Base-by-base conservation (phyloP, 2,329 filamentous ascomycete genomes). In the Pezicula rhizophila region DNA sequence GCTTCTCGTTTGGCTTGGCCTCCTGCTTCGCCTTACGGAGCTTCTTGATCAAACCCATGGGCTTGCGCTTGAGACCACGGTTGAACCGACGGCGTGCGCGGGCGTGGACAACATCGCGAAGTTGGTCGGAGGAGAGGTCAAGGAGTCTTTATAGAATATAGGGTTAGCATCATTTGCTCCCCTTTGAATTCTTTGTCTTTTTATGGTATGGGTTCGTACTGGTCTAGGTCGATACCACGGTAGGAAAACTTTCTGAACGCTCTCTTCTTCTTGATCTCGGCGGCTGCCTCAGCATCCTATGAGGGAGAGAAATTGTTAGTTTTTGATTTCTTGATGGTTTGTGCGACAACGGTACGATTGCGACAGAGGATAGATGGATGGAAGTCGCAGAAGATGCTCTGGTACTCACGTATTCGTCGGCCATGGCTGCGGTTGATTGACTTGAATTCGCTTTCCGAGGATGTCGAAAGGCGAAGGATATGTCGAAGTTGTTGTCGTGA, bases 21-120 rank as follows among this genome's bases (percentile, higher is more conserved):
- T 96, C 90, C 78, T 95, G 89, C 87, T 96, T 96, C 65, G 93
- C 87, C 84, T 96, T 97, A 75, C 93, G 92, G 69, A 99, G 89
- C 86, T 99, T 99, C 89, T 97, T 97, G 85, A 99, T 97, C 70
- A 99, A 82, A 68, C 93, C 93, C 93, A 99, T 97, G 68, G 93
- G 93, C 83, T 95, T 95, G 81, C 93, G 91, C 88, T 97, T 99
- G 69, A 99, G 87, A 69, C 93, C 93, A 65, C 93, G 92, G 87
- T 97, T 97, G 87, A 99, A 97, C 74, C 95, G 85, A 76, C 93
- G 86, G 73, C 93, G 92, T 72, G 93, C 93, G 74, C 93, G 93
- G 70, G 93, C 93, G 82, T 99, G 93, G 70, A 99, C 91, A 74
- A 99, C 89, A 87, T 96, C 91, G 70, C 93, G 91, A 75, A 99